Base-by-base conservation (phyloP, 2,329 filamentous ascomycete species). In the Pyrenochaeta sp. region DNA sequence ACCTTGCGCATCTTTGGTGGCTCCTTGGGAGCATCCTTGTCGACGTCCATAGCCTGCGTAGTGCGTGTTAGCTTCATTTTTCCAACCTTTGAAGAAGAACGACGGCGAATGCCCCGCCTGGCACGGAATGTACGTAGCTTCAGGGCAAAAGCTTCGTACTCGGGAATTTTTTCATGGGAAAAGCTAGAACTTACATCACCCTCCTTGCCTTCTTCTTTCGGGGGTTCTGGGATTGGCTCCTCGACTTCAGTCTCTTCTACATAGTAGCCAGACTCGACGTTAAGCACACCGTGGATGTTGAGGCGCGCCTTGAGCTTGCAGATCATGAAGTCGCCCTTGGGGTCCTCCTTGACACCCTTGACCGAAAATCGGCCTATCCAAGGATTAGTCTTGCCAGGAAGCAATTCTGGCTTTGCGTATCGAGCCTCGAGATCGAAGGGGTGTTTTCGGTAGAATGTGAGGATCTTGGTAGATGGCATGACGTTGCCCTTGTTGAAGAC, bases 361-460 rank as follows among this genome's bases (percentile, higher is more conserved):
- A 99, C 91, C 28, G 92, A 96, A 80, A 99, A 99, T 55, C 90
- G 87, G 44, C 94, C 94, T 60, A 99, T 96, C 89, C 93, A 97
- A 34, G 94, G 89, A 71, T 90, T 90, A 51, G 87, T 81, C 81
- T 93, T 95, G 65, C 92, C 91, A 13, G 94, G 94, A 7, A 99
- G 85, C 41, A 81, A 75, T 31, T 96, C 90, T 14, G 92, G 89
- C 67, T 93, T 89, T 54, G 89, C 87, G 71, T 99, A 99, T 63
- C 89, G 87, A 48, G 94, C 94, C 79, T 99, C 94, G 38, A 99
- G 82, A 69, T 96, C 92, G 72, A 97, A 99, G 32, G 91, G 83
- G 76, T 97, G 90, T 81, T 97, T 97, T 62, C 94, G 88, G 82
- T 97, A 99, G 80, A 99, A 99, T 26, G 94, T 99, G 41, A 99